A percentile compares a stretch with the other conserved stretches of the same genome.
These are phyloP conservation scores for Fusarium papillatum DNA, from an alignment of 2,329 filamentous ascomycete species.

Conservation along the genomic window DNA sequence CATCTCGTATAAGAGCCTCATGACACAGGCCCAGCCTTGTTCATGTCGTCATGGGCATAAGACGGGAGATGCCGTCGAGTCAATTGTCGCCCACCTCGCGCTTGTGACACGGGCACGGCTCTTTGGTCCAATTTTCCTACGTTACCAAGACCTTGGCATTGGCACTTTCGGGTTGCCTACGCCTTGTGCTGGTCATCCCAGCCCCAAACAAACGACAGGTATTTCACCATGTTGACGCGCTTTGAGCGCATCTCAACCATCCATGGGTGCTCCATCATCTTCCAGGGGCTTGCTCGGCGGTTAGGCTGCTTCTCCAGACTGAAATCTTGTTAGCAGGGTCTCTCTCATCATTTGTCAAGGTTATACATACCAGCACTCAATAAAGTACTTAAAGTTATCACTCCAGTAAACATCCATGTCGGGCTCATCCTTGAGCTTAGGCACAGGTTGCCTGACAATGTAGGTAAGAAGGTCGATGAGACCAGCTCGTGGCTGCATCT, in stretches of 20 bases:
- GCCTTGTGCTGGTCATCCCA: conserved; percentile 72
- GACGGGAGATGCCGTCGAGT: conserved; percentile 6
- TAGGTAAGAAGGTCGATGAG: conserved; percentile 97
- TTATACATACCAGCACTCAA: conserved; percentile 92
- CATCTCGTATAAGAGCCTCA: conserved; percentile 15
- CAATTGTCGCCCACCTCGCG: conserved; percentile 9
- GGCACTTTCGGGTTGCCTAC: conserved; percentile 28
- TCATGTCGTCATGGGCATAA: conserved; percentile 25
- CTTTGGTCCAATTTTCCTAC: conserved; percentile 20
- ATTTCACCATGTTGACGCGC: conserved; percentile 97
- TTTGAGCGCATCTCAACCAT: conserved; percentile 97
- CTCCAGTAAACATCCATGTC: conserved; percentile 93
- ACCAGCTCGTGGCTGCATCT: conserved; percentile 93
- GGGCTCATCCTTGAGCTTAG: conserved; percentile 95
- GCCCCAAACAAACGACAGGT: conserved; percentile 95
- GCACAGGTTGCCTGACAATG: conserved; percentile 95
- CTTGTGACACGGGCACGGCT: conserved; percentile 21
- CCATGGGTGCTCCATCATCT: conserved; percentile 99
- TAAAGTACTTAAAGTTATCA: conserved; percentile 98
- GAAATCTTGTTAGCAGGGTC: conserved; percentile 39
- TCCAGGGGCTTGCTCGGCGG: conserved; percentile 93
- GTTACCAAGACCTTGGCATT: conserved; percentile 22
- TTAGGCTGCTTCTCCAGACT: conserved; percentile 95
- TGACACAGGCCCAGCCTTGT: conserved; percentile 37
- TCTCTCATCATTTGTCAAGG: background rate